These are phyloP conservation scores for Apiotrichum akiyoshidainum DNA, from an alignment of 1,284 basidiomycete species.

Conservation along the genomic window DNA sequence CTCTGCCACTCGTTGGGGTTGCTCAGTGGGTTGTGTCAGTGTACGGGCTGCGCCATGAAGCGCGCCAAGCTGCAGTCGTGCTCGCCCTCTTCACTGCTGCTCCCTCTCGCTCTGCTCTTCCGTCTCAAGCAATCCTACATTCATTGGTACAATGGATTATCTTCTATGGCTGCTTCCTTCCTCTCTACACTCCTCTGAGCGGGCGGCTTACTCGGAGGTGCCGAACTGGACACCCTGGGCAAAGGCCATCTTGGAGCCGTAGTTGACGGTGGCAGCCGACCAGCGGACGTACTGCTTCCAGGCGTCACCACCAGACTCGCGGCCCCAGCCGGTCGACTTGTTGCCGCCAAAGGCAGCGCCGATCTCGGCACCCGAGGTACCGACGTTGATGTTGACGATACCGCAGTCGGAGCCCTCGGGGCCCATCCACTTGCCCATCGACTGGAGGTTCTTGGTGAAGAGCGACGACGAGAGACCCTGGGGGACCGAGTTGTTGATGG, in stretches of 20 bases:
- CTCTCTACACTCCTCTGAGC: neutral
- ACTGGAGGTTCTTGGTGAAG: slow-evolving; percentile 79
- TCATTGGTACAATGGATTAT: too few species aligned
- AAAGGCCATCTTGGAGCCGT: slow-evolving; percentile 77
- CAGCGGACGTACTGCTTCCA: slow-evolving; percentile 71
- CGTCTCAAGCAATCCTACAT: too few species aligned
- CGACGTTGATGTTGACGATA: slow-evolving; percentile 87
- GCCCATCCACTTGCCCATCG: slow-evolving; percentile 87
- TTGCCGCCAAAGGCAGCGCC: slow-evolving; percentile 89
- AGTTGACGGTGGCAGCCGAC: slow-evolving; percentile 78
- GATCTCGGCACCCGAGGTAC: slow-evolving; percentile 91
- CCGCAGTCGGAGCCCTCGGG: slow-evolving; percentile 79
- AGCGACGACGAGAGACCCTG: slow-evolving; percentile 83
- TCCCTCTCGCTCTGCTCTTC: too few species aligned
- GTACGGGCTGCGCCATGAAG: too few species aligned
- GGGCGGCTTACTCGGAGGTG: neutral
- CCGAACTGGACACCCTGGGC: slow-evolving; percentile 87
- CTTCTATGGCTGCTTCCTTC: too few species aligned
- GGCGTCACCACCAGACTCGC: slow-evolving; percentile 91
- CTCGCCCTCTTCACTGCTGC: too few species aligned
- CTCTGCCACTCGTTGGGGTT: too few species aligned
- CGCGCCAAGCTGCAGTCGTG: too few species aligned
- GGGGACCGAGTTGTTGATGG: slow-evolving; percentile 85
- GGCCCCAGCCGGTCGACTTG: slow-evolving; percentile 79
- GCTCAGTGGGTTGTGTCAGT: too few species aligned